Conservation (phyloP, 495 filamentous ascomycete species). For the Penicillium paradoxum region DNA sequence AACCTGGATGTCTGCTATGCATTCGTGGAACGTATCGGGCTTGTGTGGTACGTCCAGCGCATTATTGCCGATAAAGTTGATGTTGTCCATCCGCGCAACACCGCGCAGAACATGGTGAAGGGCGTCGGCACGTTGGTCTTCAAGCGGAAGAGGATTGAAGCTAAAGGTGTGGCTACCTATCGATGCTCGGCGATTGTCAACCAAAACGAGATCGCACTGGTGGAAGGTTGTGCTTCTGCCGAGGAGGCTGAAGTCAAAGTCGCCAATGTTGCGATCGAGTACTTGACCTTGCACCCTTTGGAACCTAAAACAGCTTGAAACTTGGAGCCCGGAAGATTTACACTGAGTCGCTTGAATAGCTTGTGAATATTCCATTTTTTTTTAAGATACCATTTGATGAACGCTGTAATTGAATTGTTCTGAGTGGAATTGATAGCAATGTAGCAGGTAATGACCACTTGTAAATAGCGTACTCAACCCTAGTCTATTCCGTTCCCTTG, state of each 20-base stretch:
- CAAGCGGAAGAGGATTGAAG: slow-evolving; percentile 10
- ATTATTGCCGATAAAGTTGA: slow-evolving; percentile 56
- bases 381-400: not conserved
- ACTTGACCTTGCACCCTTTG: slow-evolving; percentile 1
- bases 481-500: slow-evolving; percentile 13
- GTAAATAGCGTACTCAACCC: not conserved
- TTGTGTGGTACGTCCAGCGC: slow-evolving; percentile 58
- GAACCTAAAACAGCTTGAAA: not conserved
- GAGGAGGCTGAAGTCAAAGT: slow-evolving; percentile 31
- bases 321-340: not conserved
- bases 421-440: not conserved
- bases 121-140: slow-evolving; percentile 13
- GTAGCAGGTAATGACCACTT: not conserved
- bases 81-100: slow-evolving; percentile 70
- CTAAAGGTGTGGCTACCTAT: not conserved
- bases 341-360: not conserved
- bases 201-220: slow-evolving; percentile 2
- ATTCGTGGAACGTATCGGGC: slow-evolving; percentile 59
- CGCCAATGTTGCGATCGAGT: slow-evolving; percentile 15
- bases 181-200: slow-evolving; percentile 9
- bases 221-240: slow-evolving; percentile 9
- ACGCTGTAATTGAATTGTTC: not conserved
- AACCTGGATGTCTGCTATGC: slow-evolving; percentile 48
- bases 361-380: not conserved
- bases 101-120: slow-evolving; percentile 55